phyloP scores from a whole-genome alignment of 805 yeast genomes.

The Komagataella populi region DNA sequence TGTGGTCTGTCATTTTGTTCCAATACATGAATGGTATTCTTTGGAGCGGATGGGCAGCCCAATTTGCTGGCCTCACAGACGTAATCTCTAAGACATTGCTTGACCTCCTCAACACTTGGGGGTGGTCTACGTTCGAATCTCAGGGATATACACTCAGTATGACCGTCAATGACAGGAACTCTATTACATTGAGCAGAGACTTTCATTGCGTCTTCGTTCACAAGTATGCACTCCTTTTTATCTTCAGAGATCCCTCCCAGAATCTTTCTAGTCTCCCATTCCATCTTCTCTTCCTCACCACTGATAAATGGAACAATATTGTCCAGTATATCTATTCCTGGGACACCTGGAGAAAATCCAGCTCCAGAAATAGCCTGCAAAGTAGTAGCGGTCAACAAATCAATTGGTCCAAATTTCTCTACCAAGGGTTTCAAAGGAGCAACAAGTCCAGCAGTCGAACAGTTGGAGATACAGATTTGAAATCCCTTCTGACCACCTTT shows the following conservation, averaged over 20 bases:
- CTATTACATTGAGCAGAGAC: slow-evolving; percentile 96
- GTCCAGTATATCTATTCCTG: slow-evolving; percentile 89
- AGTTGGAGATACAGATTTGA: slow-evolving; percentile 91
- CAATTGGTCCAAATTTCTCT: slow-evolving; percentile 83
- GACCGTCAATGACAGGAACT: slow-evolving; percentile 96
- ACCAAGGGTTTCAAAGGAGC: slow-evolving; percentile 94
- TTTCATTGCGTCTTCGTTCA: slow-evolving; percentile 57
- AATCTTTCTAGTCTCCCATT: slow-evolving; percentile 96
- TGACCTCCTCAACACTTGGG: slow-evolving; percentile 74
- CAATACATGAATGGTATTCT: slow-evolving; percentile 79
- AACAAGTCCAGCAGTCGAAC: slow-evolving; percentile 92
- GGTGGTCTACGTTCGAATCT: slow-evolving; percentile 72
- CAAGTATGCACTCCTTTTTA: slow-evolving; percentile 40
- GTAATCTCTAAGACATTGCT: slow-evolving; percentile 55
- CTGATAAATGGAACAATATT: slow-evolving; percentile 89
- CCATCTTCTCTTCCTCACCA: slow-evolving; percentile 97
- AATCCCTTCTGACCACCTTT: slow-evolving; percentile 49
- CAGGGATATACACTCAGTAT: slow-evolving; percentile 87
- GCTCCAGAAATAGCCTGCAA: slow-evolving; percentile 98
- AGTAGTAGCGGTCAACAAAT: slow-evolving; percentile 77
- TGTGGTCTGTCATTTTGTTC: slow-evolving; percentile 93
- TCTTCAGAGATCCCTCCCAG: slow-evolving; percentile 49
- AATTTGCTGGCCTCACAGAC: slow-evolving; percentile 70
- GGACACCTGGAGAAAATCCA: slow-evolving; percentile 95
- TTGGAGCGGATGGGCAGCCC: slow-evolving; percentile 87